Conservation (phyloP, 2,329 filamentous ascomycete species). For the Sclerotinia borealis region DNA sequence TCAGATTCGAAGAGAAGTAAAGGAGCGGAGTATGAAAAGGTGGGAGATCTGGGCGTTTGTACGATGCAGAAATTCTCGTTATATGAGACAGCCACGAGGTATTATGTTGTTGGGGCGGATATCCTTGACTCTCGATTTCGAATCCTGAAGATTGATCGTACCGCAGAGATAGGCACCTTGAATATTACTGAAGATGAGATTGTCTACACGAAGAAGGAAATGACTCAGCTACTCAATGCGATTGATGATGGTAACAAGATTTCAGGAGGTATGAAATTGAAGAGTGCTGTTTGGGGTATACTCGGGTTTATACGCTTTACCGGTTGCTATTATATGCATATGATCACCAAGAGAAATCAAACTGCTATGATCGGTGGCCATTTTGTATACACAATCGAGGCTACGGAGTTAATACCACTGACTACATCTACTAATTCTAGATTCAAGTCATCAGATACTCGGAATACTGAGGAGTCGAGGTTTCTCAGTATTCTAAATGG, state of each 20-base stretch:
- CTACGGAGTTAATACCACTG: slow-evolving; percentile 83
- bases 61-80: slow-evolving; percentile 95
- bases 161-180: slow-evolving; percentile 70
- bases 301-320: slow-evolving; percentile 96
- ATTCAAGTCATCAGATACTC: slow-evolving; percentile 64
- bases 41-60: slow-evolving; percentile 41
- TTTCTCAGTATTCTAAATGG: slow-evolving; percentile 87
- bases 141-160: slow-evolving; percentile 91
- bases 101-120: slow-evolving; percentile 91
- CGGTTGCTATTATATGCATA: slow-evolving; percentile 91
- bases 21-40: slow-evolving; percentile 30
- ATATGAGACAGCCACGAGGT: slow-evolving; percentile 89
- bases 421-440: slow-evolving; percentile 62
- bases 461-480: slow-evolving; percentile 80
- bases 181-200: slow-evolving; percentile 91
- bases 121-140: slow-evolving; percentile 83
- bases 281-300: slow-evolving; percentile 87
- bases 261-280: slow-evolving; percentile 82
- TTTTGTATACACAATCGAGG: slow-evolving; percentile 92
- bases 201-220: slow-evolving; percentile 85
- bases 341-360: slow-evolving; percentile 93
- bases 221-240: slow-evolving; percentile 86
- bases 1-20: slow-evolving; percentile 29
- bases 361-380: slow-evolving; percentile 95
- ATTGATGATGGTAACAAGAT: slow-evolving; percentile 93